A percentile compares a stretch with the other conserved stretches of the same genome.
Conservation (phyloP, 2,329 filamentous ascomycete genomes). For the Coleophoma cylindrospora region DNA sequence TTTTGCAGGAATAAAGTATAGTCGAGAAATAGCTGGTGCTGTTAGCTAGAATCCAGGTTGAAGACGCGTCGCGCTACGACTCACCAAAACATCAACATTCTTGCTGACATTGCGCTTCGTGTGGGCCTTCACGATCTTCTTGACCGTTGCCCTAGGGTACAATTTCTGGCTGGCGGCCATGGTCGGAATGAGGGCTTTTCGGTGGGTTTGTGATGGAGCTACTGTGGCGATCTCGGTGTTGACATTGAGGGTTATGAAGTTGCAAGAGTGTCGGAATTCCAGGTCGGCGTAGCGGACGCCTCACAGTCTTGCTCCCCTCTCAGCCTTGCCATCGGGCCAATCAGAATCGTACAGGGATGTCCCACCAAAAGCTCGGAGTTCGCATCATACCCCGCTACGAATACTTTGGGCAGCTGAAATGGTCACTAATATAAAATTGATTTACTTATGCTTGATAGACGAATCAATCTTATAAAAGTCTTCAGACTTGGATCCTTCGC, state of each 20-base stretch:
- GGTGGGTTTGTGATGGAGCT: not conserved
- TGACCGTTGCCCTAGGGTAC: slow-evolving; percentile 79
- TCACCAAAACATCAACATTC: slow-evolving; percentile 79
- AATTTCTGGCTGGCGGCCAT: slow-evolving; percentile 56
- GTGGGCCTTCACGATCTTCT: slow-evolving; percentile 87
- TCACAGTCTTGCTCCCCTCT: too few relatives aligned
- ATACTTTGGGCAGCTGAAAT: too few relatives aligned
- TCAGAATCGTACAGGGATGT: too few relatives aligned
- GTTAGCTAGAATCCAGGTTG: slow-evolving; percentile 6
- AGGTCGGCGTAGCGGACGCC: too few relatives aligned
- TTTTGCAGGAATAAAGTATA: slow-evolving; percentile 76
- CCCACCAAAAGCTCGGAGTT: too few relatives aligned
- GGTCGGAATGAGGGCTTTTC: not conserved
- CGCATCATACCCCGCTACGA: too few relatives aligned
- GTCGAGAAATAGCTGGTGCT: slow-evolving; percentile 71
- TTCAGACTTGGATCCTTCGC: too few relatives aligned
- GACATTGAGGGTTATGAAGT: not conserved
- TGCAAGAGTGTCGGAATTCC: too few relatives aligned
- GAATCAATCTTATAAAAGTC: too few relatives aligned
- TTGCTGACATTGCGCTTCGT: slow-evolving; percentile 75
- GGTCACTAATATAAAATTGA: too few relatives aligned
- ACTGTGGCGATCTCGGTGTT: not conserved
- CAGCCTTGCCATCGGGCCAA: too few relatives aligned
- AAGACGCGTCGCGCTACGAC: slow-evolving; percentile 23
- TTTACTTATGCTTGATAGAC: too few relatives aligned